Evolutionary conservation across 495 filamentous ascomycete species (phyloP).

Genomic region (Poronia punctata): DNA sequence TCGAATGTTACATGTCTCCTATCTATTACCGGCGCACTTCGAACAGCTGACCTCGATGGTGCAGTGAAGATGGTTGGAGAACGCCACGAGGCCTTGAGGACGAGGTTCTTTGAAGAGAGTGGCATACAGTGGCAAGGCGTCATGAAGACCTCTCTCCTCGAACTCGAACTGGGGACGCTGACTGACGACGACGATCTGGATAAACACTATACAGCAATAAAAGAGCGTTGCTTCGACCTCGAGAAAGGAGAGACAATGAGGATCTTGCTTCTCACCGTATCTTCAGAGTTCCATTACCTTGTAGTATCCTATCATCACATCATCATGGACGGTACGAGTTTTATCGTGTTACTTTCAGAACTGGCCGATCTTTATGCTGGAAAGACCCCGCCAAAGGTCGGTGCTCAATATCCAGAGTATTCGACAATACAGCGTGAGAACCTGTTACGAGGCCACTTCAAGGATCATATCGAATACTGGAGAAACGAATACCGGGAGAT

Average conservation of each 20-base stretch:
- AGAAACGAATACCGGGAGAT: conserved; percentile 18
- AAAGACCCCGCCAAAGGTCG: background rate
- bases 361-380: conserved; percentile 1
- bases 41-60: conserved; percentile 21
- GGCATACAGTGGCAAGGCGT: conserved; percentile 5
- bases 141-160: conserved; percentile 8
- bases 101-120: conserved; percentile 37
- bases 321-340: conserved; percentile 21
- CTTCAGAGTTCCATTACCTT: conserved; percentile 9
- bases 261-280: conserved; percentile 11
- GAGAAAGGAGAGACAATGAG: conserved; percentile 11
- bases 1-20: conserved; percentile 26
- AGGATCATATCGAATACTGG: conserved; percentile 30
- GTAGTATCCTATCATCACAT: conserved; percentile 26
- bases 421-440: background rate
- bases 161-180: conserved; percentile 1
- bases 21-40: background rate
- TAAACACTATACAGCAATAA: conserved; percentile 4
- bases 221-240: conserved; percentile 14
- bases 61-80: conserved; percentile 22
- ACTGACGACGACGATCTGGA: conserved; percentile 1
- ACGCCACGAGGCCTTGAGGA: conserved; percentile 37
- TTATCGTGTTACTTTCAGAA: conserved; percentile 10
- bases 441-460: background rate
- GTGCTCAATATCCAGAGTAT: background rate